A percentile compares a stretch with the other conserved stretches of the same genome.
Conservation (phyloP, 495 filamentous ascomycete genomes). For the Oidiodendron maius region DNA sequence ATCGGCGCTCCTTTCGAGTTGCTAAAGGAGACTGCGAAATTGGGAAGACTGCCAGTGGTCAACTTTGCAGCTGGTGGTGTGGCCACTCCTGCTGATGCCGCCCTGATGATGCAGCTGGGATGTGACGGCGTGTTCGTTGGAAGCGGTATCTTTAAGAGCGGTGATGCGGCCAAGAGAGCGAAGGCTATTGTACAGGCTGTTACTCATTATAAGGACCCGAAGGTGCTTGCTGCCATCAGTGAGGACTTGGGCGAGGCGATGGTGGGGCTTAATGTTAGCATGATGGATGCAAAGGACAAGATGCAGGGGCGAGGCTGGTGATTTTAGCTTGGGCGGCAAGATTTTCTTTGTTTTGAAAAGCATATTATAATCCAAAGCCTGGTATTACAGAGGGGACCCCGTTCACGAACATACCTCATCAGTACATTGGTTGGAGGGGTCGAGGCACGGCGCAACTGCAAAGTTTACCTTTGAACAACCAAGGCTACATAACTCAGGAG, state of each 20-base stretch:
- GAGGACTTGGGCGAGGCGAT: slow-evolving; percentile 88
- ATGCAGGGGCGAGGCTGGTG: slow-evolving; percentile 88
- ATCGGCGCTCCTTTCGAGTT: slow-evolving; percentile 69
- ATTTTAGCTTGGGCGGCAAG: slow-evolving; percentile 11
- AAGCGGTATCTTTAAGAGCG: slow-evolving; percentile 94
- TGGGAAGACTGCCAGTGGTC: slow-evolving; percentile 87
- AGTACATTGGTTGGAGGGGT: too few species aligned
- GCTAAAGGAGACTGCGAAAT: slow-evolving; percentile 77
- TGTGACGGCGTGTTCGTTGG: slow-evolving; percentile 98
- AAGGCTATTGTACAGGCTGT: slow-evolving; percentile 93
- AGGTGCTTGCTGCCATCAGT: slow-evolving; percentile 81
- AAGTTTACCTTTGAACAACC: too few species aligned
- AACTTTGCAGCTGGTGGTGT: slow-evolving; percentile 99
- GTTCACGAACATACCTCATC: too few species aligned
- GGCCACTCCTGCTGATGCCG: slow-evolving; percentile 93
- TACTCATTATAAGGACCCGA: slow-evolving; percentile 81
- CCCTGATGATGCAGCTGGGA: slow-evolving; percentile 98
- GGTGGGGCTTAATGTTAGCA: slow-evolving; percentile 82
- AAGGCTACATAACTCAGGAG: too few species aligned
- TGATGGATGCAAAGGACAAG: slow-evolving; percentile 70
- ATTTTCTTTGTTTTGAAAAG: too few species aligned
- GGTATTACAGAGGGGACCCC: too few species aligned
- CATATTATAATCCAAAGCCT: too few species aligned
- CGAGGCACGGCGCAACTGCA: too few species aligned
- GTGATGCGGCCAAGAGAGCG: slow-evolving; percentile 79